Evolutionary conservation across 78 protist species (phyloP).

Genomic region (Cyanophora paradoxa): DNA sequence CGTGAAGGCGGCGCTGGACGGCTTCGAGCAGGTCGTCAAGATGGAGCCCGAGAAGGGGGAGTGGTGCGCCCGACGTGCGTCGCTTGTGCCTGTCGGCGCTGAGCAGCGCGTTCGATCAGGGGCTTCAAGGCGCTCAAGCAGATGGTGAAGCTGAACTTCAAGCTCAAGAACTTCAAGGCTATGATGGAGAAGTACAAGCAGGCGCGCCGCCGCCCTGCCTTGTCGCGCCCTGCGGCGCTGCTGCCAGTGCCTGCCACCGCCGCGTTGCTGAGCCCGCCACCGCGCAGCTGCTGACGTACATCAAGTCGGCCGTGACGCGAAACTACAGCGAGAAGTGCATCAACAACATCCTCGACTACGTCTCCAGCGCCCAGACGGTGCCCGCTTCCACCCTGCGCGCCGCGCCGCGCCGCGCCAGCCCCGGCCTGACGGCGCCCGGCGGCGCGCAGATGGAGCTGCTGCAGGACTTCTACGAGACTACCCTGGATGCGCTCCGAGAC

Average conservation of each 20-base stretch:
- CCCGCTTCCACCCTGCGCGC: slow-evolving; percentile 20
- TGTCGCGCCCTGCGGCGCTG: not conserved
- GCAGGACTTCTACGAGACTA: slow-evolving; percentile 24
- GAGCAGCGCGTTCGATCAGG: not conserved
- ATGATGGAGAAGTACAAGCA: slow-evolving; percentile 37
- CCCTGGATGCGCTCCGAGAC: slow-evolving; percentile 41
- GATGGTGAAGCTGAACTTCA: slow-evolving; percentile 44
- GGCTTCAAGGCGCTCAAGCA: slow-evolving; percentile 68
- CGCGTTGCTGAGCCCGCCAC: not conserved
- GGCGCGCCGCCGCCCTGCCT: slow-evolving; percentile 13
- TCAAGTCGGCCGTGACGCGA: slow-evolving; percentile 58
- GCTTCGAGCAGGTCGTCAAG: slow-evolving; percentile 13
- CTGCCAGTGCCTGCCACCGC: not conserved
- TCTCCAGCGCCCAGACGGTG: slow-evolving; percentile 22
- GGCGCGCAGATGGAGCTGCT: not conserved
- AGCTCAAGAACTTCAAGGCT: not conserved
- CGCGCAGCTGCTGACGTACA: slow-evolving; percentile 35
- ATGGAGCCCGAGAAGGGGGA: slow-evolving; percentile 36
- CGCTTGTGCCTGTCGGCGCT: not conserved
- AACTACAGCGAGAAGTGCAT: slow-evolving; percentile 65
- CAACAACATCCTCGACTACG: slow-evolving; percentile 56
- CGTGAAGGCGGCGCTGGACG: slow-evolving; percentile 10
- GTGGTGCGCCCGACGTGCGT: not conserved
- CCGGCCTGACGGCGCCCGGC: not conserved
- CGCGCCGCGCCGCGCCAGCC: not conserved